phyloP scores from a whole-genome alignment of 1,284 basidiomycete genomes.

The Apiotrichum domesticum region DNA sequence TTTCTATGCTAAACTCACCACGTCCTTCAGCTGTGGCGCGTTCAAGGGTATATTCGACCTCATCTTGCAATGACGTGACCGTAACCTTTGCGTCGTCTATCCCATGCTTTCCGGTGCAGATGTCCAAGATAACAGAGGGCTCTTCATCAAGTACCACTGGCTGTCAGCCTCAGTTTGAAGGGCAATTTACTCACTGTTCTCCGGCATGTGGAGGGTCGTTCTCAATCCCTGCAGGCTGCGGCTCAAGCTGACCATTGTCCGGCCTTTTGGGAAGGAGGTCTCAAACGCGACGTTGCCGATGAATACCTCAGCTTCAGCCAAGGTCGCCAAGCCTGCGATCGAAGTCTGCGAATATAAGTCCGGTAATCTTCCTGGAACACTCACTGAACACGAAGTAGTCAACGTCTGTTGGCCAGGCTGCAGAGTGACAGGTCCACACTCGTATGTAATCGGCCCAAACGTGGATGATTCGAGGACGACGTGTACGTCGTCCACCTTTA shows the following conservation, averaged over 20 bases:
- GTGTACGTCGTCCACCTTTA: slow-evolving; percentile 25
- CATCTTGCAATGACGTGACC: slow-evolving; percentile 19
- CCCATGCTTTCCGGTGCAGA: slow-evolving; percentile 17
- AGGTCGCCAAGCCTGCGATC: slow-evolving; percentile 21
- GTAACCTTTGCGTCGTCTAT: slow-evolving; percentile 17
- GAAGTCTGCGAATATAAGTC: slow-evolving; percentile 19
- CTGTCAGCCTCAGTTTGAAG: slow-evolving; percentile 5
- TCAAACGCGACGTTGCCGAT: slow-evolving; percentile 23
- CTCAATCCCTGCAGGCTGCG: slow-evolving; percentile 22
- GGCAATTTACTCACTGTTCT: slow-evolving; percentile 21
- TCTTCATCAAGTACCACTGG: slow-evolving; percentile 38
- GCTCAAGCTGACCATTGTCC: slow-evolving; percentile 14
- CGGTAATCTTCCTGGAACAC: slow-evolving; percentile 5
- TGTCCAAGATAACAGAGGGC: slow-evolving; percentile 27
- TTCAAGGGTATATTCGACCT: slow-evolving; percentile 21
- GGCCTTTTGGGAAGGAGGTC: slow-evolving; percentile 11
- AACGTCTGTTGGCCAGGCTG: slow-evolving; percentile 33
- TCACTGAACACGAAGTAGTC: slow-evolving; percentile 28
- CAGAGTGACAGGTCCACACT: slow-evolving; percentile 16
- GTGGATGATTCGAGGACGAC: slow-evolving; percentile 28
- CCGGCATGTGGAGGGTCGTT: slow-evolving; percentile 32
- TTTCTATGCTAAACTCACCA: neutral
- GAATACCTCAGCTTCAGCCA: slow-evolving; percentile 17
- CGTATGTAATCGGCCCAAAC: slow-evolving; percentile 30
- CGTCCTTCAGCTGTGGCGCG: slow-evolving; percentile 11